A percentile compares a stretch with the other conserved stretches of the same genome.
Evolutionary conservation across 2,329 filamentous ascomycete species (phyloP).

Genomic region (Fusarium nodosum): DNA sequence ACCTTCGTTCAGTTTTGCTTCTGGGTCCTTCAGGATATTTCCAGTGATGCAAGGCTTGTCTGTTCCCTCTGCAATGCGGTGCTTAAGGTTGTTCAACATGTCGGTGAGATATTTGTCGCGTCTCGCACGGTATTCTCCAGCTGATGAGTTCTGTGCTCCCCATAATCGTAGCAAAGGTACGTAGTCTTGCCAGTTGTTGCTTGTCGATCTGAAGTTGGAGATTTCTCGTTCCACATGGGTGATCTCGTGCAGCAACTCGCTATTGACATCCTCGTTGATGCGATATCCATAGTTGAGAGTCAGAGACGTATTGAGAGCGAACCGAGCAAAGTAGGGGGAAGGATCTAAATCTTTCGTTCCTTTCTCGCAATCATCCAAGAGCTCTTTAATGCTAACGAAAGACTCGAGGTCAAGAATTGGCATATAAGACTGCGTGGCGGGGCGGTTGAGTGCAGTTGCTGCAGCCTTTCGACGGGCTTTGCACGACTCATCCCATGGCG

Average conservation of each 20-base stretch:
- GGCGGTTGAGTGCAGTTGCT: conserved; percentile 81
- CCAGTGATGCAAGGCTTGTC: conserved; percentile 60
- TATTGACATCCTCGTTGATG: conserved; percentile 77
- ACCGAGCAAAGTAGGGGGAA: conserved; percentile 79
- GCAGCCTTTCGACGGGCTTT: conserved; percentile 83
- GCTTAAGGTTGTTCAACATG: conserved; percentile 70
- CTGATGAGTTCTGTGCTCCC: conserved; percentile 71
- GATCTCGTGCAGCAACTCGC: conserved; percentile 78
- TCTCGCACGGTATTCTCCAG: conserved; percentile 74
- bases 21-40: conserved; percentile 68
- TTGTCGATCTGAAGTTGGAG: conserved; percentile 81
- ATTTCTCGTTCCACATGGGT: conserved; percentile 81
- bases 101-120: conserved; percentile 77
- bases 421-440: conserved; percentile 83
- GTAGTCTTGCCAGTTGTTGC: conserved; percentile 88
- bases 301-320: conserved; percentile 81
- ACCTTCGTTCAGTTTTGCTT: conserved; percentile 58
- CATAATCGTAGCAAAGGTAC: conserved; percentile 79
- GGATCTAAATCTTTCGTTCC: conserved; percentile 77
- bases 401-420: conserved; percentile 85
- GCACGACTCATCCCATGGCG: conserved; percentile 86
- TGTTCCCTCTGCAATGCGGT: conserved; percentile 56
- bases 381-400: conserved; percentile 77
- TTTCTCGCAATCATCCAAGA: conserved; percentile 73
- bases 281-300: conserved; percentile 85